Percentiles rank a stretch among this genome's conserved stretches.
Evolutionary conservation across 148 eudicot genomes (phyloP).

Genomic region (Dianthus caryophyllus): DNA sequence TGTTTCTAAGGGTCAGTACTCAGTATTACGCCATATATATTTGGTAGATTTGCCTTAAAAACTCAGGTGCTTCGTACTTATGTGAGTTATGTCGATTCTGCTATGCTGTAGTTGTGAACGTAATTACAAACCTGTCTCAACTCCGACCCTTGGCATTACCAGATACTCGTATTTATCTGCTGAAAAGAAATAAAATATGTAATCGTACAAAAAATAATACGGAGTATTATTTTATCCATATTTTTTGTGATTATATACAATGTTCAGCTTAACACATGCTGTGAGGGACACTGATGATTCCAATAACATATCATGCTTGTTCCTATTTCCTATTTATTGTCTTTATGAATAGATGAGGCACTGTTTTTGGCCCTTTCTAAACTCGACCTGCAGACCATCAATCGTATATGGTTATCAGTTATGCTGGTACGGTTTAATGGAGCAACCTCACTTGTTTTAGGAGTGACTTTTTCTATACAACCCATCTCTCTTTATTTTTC

Average conservation of each 20-base stretch:
- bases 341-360: background rate
- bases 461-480: background rate
- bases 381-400: background rate
- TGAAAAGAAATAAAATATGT: background rate
- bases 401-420: background rate
- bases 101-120: too few relatives aligned
- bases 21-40: background rate
- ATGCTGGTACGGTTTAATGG: background rate
- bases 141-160: background rate
- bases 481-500: constrained; percentile 1
- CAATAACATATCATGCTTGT: background rate
- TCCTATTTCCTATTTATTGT: background rate
- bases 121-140: background rate
- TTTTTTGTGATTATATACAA: too few relatives aligned
- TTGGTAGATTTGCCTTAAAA: background rate
- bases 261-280: background rate
- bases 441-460: background rate
- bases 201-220: too few relatives aligned
- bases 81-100: too few relatives aligned
- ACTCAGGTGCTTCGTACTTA: background rate
- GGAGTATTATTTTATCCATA: too few relatives aligned
- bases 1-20: background rate
- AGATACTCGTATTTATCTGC: background rate
- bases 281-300: background rate
- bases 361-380: background rate